Percentiles rank a stretch among this genome's conserved stretches.
Conservation (phyloP, 2,329 filamentous ascomycete genomes). For the Microcyclospora tardicrescens region DNA sequence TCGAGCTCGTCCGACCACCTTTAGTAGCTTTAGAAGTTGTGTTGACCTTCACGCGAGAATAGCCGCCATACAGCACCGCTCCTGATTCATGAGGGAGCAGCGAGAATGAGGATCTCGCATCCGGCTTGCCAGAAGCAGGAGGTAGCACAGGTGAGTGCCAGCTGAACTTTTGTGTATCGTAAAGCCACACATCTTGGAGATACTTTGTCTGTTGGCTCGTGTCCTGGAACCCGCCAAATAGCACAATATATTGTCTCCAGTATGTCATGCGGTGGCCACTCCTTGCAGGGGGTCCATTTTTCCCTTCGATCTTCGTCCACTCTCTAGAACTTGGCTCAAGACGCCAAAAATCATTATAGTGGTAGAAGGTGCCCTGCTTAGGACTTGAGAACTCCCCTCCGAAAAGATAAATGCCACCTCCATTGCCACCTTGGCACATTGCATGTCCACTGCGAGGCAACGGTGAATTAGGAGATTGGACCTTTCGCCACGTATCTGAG, state of each 20-base stretch:
- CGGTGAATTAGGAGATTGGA: conserved; percentile 83
- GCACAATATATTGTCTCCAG: conserved; percentile 90
- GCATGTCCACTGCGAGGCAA: conserved; percentile 86
- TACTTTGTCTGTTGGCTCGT: conserved; percentile 93
- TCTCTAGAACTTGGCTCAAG: conserved; percentile 73
- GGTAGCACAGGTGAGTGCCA: conserved; percentile 72
- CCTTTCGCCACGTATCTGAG: conserved; percentile 77
- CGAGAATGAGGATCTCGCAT: conserved; percentile 82
- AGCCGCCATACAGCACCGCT: conserved; percentile 83
- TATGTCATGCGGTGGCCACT: conserved; percentile 94
- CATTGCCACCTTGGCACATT: conserved; percentile 81
- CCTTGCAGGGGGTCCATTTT: conserved; percentile 67
- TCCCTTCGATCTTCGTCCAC: conserved; percentile 78
- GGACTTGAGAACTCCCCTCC: conserved; percentile 94
- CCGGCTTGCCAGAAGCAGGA: conserved; percentile 64
- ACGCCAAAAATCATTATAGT: conserved; percentile 98
- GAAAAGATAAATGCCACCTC: conserved; percentile 77
- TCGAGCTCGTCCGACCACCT: conserved; percentile 45
- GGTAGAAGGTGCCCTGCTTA: conserved; percentile 96
- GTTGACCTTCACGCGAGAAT: conserved; percentile 74
- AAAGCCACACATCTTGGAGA: conserved; percentile 85
- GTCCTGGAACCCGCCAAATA: conserved; percentile 96
- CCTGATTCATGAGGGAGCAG: conserved; percentile 82
- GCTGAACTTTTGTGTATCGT: conserved; percentile 74
- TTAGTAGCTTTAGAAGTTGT: conserved; percentile 48